Base-by-base conservation (phyloP, 2,329 filamentous ascomycete species). In the Esteya vermicola region DNA sequence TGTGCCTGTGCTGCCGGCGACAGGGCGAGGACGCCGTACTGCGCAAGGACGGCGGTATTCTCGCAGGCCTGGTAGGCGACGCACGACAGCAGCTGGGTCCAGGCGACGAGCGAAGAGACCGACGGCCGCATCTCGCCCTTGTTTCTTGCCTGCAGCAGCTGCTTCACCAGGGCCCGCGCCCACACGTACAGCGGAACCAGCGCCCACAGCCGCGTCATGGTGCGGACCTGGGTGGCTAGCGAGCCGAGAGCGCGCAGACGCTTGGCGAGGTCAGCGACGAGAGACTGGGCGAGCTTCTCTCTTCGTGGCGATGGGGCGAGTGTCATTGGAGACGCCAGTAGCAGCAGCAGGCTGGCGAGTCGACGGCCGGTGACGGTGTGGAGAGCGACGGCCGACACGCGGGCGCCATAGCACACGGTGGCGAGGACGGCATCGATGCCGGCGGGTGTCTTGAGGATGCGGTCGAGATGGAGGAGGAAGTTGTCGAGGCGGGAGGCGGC, bases 61-160 rank as follows among this genome's bases (percentile, higher is more conserved):
- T 98, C 91, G 31, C 89, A 67, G 1, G 73, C 61, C 60, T 95
- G 86, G 63, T 82, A 93, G 9, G 64, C 55, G 9, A 81, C 59
- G 56, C 82, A 81, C 10, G 75, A 67, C 10, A 68, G 47, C 18
- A 94, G 72, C 57, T 91, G 82, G 7, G 71, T 62, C 57, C 76
- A 79, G 19, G 74, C 72, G 34, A 94, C 61, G 26, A 56, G 48
- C 9, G 54, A 54, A 45, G 65, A 66, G 43, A 67, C 50, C 10
- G 49, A 46, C 28, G 51, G 48, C 59, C 65, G 16, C 16, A 16
- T 26, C 3, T 12, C 2, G 21, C 52, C 28, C 52, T 58, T 32
- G 51, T 59, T 37, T 40, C 59, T 50, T 14, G 53, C 50, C 31
- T n/a, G n/a, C n/a, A 45, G 25, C 36, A 48, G 43, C 40, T 47